Evolutionary conservation across 768 basidiomycete species (phyloP).

Genomic region (Russula sp.): DNA sequence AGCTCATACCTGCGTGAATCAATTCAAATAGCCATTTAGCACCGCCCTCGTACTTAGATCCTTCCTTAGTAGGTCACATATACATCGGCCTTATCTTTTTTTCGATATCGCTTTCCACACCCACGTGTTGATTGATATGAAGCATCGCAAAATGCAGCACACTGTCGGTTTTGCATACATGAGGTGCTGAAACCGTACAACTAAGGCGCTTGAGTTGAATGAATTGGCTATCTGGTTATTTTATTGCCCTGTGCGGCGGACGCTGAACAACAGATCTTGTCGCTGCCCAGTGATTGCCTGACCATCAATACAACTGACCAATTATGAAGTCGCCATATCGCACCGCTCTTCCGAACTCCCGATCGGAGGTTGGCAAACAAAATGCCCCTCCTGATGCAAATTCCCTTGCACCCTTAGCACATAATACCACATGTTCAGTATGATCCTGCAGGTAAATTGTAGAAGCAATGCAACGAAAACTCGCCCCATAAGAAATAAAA

Average conservation of each 20-base stretch:
- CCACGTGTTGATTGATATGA: neutral
- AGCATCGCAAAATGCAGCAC: neutral
- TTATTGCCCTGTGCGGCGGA: no score
- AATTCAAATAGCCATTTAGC: slow-evolving; percentile 21
- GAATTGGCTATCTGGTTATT: no score
- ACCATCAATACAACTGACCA: slow-evolving; percentile 2
- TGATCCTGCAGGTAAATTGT: no score
- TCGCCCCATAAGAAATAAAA: no score
- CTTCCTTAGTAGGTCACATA: slow-evolving; percentile 16
- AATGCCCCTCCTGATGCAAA: no score
- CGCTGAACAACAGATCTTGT: neutral
- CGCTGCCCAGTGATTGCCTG: neutral
- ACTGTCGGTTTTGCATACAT: neutral
- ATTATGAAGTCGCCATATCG: no score
- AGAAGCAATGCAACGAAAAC: no score
- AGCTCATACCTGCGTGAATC: slow-evolving; percentile 9
- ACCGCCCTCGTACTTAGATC: slow-evolving; percentile 20
- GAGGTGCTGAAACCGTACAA: neutral
- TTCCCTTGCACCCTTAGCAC: no score
- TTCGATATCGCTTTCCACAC: neutral
- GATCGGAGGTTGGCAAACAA: no score
- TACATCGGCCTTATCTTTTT: slow-evolving; percentile 9
- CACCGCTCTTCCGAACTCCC: neutral
- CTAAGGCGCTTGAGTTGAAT: no score
- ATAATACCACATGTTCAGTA: no score